Conservation (phyloP, 2,329 filamentous ascomycete species). For the Sclerotinia minor region DNA sequence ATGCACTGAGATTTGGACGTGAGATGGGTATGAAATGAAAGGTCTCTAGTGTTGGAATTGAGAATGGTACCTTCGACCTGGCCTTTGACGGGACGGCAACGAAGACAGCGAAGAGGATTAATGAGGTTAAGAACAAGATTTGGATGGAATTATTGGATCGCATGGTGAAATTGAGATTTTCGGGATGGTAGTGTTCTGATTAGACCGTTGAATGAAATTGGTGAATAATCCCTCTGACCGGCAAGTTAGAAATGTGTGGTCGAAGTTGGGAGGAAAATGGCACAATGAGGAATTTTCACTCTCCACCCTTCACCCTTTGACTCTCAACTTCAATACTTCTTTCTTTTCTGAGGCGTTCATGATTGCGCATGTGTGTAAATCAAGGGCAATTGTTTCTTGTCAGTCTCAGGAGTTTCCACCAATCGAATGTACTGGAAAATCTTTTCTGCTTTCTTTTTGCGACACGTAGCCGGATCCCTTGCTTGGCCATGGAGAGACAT, state of each 20-base stretch:
- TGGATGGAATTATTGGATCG: slow-evolving; percentile 14
- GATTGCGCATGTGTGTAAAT: slow-evolving; percentile 13
- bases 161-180: neutral
- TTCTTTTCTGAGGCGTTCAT: neutral
- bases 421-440: neutral
- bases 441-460: neutral
- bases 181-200: neutral
- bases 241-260: neutral
- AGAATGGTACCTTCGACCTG: slow-evolving; percentile 3
- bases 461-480: slow-evolving; percentile 1
- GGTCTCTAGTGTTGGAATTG: neutral
- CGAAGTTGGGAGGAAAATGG: neutral
- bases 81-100: neutral
- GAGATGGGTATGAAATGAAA: slow-evolving; percentile 22
- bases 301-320: neutral
- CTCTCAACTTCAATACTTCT: neutral
- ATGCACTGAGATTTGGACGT: slow-evolving; percentile 15
- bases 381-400: neutral
- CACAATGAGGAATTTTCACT: neutral
- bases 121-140: neutral
- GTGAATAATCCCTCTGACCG: neutral
- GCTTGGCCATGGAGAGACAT: slow-evolving; percentile 1
- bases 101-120: slow-evolving; percentile 9
- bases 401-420: neutral
- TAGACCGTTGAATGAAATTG: neutral